Evolutionary conservation across 805 yeast species (phyloP), one percentile per base, ranked within the genome.

Genomic region (Candida boleticola): DNA sequence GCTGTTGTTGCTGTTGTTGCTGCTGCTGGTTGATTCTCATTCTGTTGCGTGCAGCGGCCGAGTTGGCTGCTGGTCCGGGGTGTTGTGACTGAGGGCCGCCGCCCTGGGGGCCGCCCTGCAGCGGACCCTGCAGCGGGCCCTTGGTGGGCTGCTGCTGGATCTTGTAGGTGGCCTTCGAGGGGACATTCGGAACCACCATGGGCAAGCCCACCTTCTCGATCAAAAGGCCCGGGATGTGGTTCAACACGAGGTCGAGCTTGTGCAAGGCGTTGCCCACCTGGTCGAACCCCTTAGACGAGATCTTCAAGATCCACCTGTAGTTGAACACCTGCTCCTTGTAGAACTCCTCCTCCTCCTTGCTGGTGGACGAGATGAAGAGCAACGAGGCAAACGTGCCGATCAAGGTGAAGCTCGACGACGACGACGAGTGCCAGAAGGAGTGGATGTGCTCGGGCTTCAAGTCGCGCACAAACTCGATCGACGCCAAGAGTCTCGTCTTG

Each of bases 301-400:
- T 81, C 56, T 84, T 80, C 33, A 92, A 61, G 9, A 82, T 76
- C 84, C 89, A 81, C 44, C 95, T 71, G 60, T 86, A 90, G 50
- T 83, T 85, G 53, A 79, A 78, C 22, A 90, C 74, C 48, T 83
- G 83, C 47, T 81, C 85, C 52, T 79, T 75, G 61, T 78, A 88
- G 37, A 75, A 68, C 31, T 68, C 68, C 0, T 84, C 75, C 54
- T 89, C 96, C 41, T 82, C 87, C 14, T 74, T 61, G 0, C 76
- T 54, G 6, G 72, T 60, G 1, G 93, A 68, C 0, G 96, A 85
- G 13, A 83, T 82, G 52, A 76, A 86, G 41, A 90, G 64, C 10
- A 90, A 68, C 0, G 95, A 83, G 0, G 96, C 96, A 71, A 90
- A 90, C 0, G 92, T 79, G 2, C 96, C 97, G 30, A 89, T 87